Evolutionary conservation across 306 rosid species (phyloP).

Genomic region (Canavalia gladiata): DNA sequence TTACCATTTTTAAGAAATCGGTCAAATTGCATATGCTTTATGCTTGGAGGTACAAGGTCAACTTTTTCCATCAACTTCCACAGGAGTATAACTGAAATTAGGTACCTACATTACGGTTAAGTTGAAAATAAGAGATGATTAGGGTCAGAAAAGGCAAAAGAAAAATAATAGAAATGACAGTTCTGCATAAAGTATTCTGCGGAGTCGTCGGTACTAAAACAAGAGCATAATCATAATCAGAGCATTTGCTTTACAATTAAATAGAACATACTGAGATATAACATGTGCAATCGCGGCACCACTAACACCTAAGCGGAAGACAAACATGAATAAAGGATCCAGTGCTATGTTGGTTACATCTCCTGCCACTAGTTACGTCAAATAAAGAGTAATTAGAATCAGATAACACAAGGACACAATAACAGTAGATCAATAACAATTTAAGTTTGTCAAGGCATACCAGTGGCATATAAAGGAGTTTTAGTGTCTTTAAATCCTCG

Average conservation of each 20-base stretch:
- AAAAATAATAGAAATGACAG: constrained; percentile 10
- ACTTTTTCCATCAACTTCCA: constrained; percentile 76
- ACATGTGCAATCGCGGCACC: constrained; percentile 99
- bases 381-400: constrained; percentile 45
- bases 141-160: constrained; percentile 29
- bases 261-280: constrained; percentile 84
- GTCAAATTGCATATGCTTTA: constrained; percentile 74
- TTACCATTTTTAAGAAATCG: constrained; percentile 82
- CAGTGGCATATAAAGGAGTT: constrained; percentile 92
- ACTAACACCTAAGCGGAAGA: constrained; percentile 70
- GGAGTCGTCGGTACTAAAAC: constrained; percentile 21
- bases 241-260: constrained; percentile 4
- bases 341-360: constrained; percentile 86
- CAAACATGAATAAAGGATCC: constrained; percentile 83
- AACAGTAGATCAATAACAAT: constrained; percentile 13
- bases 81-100: constrained; percentile 73
- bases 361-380: constrained; percentile 74
- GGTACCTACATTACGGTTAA: constrained; percentile 62
- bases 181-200: constrained; percentile 26
- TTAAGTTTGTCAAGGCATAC: constrained; percentile 55
- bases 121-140: constrained; percentile 8
- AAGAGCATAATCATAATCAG: not conserved
- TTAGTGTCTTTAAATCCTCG: constrained; percentile 94
- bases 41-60: constrained; percentile 78
- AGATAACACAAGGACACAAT: constrained; percentile 14